Evolutionary conservation across 2,329 filamentous ascomycete species (phyloP).

Genomic region (Fusarium domesticum): DNA sequence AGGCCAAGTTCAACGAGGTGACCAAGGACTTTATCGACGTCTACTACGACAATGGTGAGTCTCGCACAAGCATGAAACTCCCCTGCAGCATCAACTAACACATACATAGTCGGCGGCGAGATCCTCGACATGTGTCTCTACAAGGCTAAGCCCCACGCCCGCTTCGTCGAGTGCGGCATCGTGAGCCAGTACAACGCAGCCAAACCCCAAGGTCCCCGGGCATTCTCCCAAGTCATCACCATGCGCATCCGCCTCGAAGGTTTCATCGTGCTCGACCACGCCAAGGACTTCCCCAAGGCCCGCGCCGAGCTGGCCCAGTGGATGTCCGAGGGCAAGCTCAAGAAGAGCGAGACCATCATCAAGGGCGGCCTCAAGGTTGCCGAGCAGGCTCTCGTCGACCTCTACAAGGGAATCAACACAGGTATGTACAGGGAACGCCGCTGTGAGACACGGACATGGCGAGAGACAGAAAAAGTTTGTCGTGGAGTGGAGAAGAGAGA

Average conservation of each 20-base stretch:
- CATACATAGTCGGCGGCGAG: conserved; percentile 57
- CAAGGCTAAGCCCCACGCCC: conserved; percentile 59
- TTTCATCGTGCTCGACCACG: conserved; percentile 72
- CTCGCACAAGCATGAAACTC: accelerated
- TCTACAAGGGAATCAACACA: conserved; percentile 70
- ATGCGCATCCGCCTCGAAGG: conserved; percentile 64
- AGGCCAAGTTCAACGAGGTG: conserved; percentile 55
- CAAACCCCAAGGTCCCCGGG: conserved; percentile 53
- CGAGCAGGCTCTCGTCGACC: conserved; percentile 59
- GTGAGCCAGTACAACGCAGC: conserved; percentile 68
- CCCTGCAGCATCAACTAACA: conserved; percentile 3
- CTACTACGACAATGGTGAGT: conserved; percentile 64
- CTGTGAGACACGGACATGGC: background rate
- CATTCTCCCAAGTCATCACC: conserved; percentile 51
- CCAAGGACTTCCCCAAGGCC: conserved; percentile 56
- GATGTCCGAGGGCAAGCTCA: conserved; percentile 68
- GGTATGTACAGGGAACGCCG: conserved; percentile 30
- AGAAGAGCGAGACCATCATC: conserved; percentile 69
- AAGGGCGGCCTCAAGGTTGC: conserved; percentile 64
- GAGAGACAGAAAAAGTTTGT: background rate
- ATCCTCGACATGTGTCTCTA: conserved; percentile 65
- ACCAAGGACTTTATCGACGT: conserved; percentile 62
- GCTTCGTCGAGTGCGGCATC: conserved; percentile 69
- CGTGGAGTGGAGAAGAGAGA: background rate
- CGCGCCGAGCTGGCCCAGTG: conserved; percentile 63